A percentile compares a stretch with the other conserved stretches of the same genome.
Conservation (phyloP, 163 green algal genomes). For the Volvox carteri region DNA sequence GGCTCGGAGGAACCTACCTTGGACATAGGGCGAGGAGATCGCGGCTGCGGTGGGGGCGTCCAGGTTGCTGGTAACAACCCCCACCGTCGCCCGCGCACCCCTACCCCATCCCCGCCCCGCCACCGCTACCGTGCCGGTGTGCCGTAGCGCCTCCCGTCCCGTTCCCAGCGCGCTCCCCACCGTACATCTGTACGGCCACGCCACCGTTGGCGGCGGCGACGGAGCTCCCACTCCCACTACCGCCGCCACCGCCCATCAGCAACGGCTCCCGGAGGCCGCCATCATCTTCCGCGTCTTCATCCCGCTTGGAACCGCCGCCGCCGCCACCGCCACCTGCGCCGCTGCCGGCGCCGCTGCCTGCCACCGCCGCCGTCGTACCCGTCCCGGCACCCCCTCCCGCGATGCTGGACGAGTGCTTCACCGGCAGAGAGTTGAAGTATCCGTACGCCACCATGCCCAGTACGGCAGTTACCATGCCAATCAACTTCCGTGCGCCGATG, state of each 20-base stretch:
- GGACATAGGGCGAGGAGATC: too few relatives aligned
- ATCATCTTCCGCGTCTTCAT: not conserved
- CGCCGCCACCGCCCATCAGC: not conserved
- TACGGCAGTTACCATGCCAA: slow-evolving; percentile 86
- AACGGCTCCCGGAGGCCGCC: not conserved
- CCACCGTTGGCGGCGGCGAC: not conserved
- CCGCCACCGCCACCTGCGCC: not conserved
- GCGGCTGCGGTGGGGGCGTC: too few relatives aligned
- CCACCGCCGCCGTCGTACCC: not conserved
- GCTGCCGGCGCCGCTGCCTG: not conserved
- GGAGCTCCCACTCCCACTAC: not conserved
- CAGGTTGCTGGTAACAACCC: too few relatives aligned
- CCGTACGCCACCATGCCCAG: slow-evolving; percentile 88
- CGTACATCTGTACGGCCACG: not conserved
- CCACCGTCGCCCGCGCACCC: too few relatives aligned
- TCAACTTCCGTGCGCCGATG: slow-evolving; percentile 75
- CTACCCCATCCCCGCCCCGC: not conserved
- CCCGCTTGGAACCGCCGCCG: not conserved
- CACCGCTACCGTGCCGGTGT: not conserved
- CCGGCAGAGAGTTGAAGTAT: slow-evolving; percentile 65
- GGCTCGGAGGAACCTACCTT: too few relatives aligned
- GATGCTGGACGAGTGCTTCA: slow-evolving; percentile 1
- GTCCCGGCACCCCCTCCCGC: not conserved
- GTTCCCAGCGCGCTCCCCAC: not conserved
- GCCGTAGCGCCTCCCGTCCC: not conserved